Evolutionary conservation across 208 protist species (phyloP), one percentile per base, ranked within the genome.

Genomic region (Leishmania aethiopica): DNA sequence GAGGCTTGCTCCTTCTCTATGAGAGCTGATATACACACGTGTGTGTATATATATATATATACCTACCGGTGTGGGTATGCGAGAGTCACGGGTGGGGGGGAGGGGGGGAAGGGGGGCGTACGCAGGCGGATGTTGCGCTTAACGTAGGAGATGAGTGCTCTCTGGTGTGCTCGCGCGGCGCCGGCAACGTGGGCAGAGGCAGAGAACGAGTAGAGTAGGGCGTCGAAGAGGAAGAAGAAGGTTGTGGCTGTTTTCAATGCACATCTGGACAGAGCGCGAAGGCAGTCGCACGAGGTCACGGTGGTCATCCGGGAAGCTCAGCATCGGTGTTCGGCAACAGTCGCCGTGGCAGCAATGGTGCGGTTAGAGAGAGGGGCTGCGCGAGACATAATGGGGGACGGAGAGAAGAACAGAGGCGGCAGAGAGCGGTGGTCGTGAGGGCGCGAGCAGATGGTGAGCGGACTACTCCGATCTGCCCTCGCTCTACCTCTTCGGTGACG

Each of bases 51-150:
- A 69, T 69, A 42, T 69, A 53, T 53, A 45, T 40, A 37, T 79
- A 45, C 40, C 17, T 77, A 59, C 82, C 49, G 73, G 45, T 86
- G 42, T 78, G 0, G 3, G 22, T 79, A 32, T 78, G 55, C 40
- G 55, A 32, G n/a, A 28, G 17, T 32, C 10, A 3, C 11, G 45
- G 6, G 15, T 15, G 25, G 42, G 42, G 6, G 67, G 37, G 4
- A 11, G 15, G 25, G 42, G 42, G 6, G 67, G 4, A 11, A 32
- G 25, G 42, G 42, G 7, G 69, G 40, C 10, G 45, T 7, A n/a
- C 49, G 51, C 8, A 60, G 15, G 25, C 49, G 37, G 49, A 60
- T 60, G 49, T 3, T 45, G 49, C n/a, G 17, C 15, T 76, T 60
- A 51, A 40, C 72, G 22, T 73, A 13, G 22, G 2, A 35, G 42